Base-by-base conservation (phyloP, 331 rosid genomes). In the Saraca asoca region DNA sequence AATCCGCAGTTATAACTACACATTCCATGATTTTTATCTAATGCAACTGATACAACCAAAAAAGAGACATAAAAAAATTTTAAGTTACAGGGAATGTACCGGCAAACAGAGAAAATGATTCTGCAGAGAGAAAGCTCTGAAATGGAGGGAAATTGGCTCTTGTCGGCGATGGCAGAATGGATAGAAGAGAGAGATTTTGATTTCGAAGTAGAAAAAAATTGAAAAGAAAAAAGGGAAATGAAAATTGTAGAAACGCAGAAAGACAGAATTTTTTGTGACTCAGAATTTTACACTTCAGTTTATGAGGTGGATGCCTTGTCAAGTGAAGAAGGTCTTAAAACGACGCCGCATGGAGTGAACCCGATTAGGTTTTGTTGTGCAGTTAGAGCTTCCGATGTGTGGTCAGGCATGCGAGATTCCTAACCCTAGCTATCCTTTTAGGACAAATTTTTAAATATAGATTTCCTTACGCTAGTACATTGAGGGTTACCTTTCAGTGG, bases 291-390 rank as follows among this genome's bases (percentile, higher is more conserved):
- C 85, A 65, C 69, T 81, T 51, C 51, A 62, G 37, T 45, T 53
- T 77, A 72, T 75, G 1, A 48, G 78, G 64, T 53, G 75, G 54
- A 48, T 73, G 75, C 75, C 63, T 72, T 78, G 73, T 77, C 76
- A 14, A 33, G 46, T 16, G 16, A 57, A 29, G 0, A 3, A 34
- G 1, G 4, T 2, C 8, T 12, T 1, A 2, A 69, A 68, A 82
- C 87, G 83, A 72, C 77, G 66, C 39, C 83, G 84, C 50, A 13
- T 3, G 0, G 3, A 35, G 51, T 31, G 56, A 66, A 51, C 63
- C 64, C 73, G 18, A 44, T 45, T 68, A 14, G 52, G 72, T 42
- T 55, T 53, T 3, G 31, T 24, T 24, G 1, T 24, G 31, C 31
- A 24, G 31, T 24, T 24, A 24, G 2, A 3, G 31, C 31, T 24